Conservation (phyloP, 805 yeast species). For the Candida hungchunana region DNA sequence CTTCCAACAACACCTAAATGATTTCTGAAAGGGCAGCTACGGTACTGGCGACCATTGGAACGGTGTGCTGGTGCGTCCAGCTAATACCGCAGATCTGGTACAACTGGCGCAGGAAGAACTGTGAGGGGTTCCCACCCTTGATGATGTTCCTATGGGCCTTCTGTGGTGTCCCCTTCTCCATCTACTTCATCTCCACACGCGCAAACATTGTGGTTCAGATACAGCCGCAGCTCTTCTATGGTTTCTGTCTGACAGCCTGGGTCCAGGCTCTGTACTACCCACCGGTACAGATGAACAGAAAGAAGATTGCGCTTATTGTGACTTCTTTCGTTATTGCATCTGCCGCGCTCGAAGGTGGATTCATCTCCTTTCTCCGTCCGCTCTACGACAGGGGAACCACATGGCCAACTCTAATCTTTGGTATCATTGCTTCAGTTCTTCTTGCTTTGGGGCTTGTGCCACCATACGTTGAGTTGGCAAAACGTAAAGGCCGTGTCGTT, state of each 20-base stretch:
- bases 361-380: constrained; percentile 64
- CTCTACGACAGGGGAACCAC: constrained; percentile 44
- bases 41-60: constrained; percentile 82
- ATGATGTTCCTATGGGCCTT: constrained; percentile 84
- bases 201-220: constrained; percentile 77
- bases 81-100: constrained; percentile 77
- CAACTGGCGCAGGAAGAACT: constrained; percentile 71
- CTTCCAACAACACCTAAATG: too few species aligned
- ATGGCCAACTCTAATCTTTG: constrained; percentile 83
- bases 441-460: constrained; percentile 81
- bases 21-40: constrained; percentile 48
- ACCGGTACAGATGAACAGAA: constrained; percentile 44
- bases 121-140: constrained; percentile 82
- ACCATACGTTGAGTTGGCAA: constrained; percentile 80
- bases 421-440: constrained; percentile 72
- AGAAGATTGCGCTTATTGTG: constrained; percentile 36
- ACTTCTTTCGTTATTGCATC: constrained; percentile 38
- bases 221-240: constrained; percentile 84
- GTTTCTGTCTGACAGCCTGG: constrained; percentile 65
- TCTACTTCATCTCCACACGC: constrained; percentile 69
- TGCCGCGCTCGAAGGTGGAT: constrained; percentile 64
- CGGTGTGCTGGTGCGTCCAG: constrained; percentile 91
- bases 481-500: constrained; percentile 77
- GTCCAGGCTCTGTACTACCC: constrained; percentile 71
- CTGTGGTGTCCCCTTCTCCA: constrained; percentile 78